Evolutionary conservation across 176 grass and related monocot genomes (phyloP).

Genomic region (Pharus latifolius): DNA sequence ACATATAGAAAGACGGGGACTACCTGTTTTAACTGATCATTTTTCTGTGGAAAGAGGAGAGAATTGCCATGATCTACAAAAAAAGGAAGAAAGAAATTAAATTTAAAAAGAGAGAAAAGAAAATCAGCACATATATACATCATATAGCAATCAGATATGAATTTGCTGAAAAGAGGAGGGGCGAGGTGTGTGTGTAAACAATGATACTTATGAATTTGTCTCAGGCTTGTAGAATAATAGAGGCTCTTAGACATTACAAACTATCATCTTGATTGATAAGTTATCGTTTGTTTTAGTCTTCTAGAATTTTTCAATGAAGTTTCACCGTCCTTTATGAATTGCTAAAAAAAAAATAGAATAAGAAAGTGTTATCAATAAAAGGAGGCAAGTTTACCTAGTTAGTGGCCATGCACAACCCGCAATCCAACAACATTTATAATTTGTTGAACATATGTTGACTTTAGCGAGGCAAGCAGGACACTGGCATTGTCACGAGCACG

Average conservation of each 20-base stretch:
- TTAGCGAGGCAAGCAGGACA: not conserved
- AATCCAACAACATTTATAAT: not conserved
- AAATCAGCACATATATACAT: not conserved
- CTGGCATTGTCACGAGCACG: not conserved
- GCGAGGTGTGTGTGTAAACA: too few relatives aligned
- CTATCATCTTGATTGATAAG: too few relatives aligned
- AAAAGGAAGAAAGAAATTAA: too few relatives aligned
- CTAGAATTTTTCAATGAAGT: too few relatives aligned
- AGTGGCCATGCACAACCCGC: not conserved
- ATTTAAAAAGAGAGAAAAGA: not conserved
- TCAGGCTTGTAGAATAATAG: not conserved
- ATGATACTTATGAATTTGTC: not conserved
- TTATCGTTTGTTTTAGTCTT: too few relatives aligned
- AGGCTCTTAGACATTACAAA: too few relatives aligned
- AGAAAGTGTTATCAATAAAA: too few relatives aligned
- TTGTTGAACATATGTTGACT: constrained; percentile 1
- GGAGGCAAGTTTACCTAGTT: not conserved
- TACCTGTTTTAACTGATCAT: constrained; percentile 27
- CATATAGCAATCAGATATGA: not conserved
- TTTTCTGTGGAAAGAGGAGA: not conserved
- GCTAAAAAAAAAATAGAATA: too few relatives aligned
- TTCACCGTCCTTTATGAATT: too few relatives aligned
- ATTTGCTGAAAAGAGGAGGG: too few relatives aligned
- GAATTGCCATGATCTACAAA: constrained; percentile 31
- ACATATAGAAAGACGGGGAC: not conserved